Base-by-base conservation (phyloP, 2,329 filamentous ascomycete genomes). In the Aureobasidium sp. region DNA sequence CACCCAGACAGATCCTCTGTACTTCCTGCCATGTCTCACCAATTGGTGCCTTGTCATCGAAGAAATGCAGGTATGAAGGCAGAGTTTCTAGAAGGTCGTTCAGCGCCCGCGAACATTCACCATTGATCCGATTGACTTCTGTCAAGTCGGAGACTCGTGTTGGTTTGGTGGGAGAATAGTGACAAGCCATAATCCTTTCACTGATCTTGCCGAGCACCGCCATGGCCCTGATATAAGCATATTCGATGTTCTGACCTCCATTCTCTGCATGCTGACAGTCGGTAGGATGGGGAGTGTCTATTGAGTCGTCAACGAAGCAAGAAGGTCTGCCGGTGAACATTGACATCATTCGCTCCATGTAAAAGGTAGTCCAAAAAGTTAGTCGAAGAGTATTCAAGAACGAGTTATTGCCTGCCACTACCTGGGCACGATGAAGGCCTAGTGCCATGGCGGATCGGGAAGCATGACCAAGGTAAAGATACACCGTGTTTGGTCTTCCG, bases 221-320 rank as follows among this genome's bases (percentile, higher is more conserved):
- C 60, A 62, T 62, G 1, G 60, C 60, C 3, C 60, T 34, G 2
- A 62, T 50, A n/a, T 62, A 62, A 27, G 60, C 60, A n/a, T 49
- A 62, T 30, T 41, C 39, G 36, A 44, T 44, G 8, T 44, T 52
- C 13, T 50, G 27, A n/a, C 15, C 2, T 9, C 27, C 39, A 8
- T 7, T 21, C 1, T 54, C 30, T 30, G 25, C 7, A 27, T 13
- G 25, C 3, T 36, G 42, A 29, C 34, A 34, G 34, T 62, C 60
- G 21, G 49, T 52, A 4, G 60, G 60, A 4, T 57, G 57, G 5
- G 60, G 60, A 15, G 60, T 32, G 21, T 62, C 60, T 8, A 62
- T 62, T 1, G 34, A 36, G 11, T 49, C 36, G 13, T 62, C 60
- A 8, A 39, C 21, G 13, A 62, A 52, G 36, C 60, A 57, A n/a